Evolutionary conservation across 129 eudicot species (phyloP), one percentile per base, ranked within the genome.

Genomic region (Flaveria ramosissima): DNA sequence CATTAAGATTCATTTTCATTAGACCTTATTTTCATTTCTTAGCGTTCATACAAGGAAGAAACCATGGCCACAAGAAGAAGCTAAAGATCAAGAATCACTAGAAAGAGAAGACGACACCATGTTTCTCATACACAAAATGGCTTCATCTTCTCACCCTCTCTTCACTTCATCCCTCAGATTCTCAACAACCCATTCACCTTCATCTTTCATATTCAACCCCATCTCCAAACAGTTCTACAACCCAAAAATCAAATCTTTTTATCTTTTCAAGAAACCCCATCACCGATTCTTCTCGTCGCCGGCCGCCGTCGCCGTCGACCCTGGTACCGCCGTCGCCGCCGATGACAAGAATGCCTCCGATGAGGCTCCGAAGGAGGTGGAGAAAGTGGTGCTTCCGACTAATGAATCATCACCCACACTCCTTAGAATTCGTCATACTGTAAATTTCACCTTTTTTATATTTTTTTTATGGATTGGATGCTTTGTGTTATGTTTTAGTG

Each of bases 341-440:
- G 56, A 30, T 55, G 78, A 36, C 36, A 61, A 57, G 1, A 68
- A 39, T 19, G 51, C 42, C 56, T 19, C 69, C 52, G 79, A 71
- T 11, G 84, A 83, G 17, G 78, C 17, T 21, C 42, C 73, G n/a
- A 71, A 71, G 48, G 65, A 74, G 21, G 76, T 69, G 53, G 90
- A 83, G 39, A 87, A 43, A 83, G 63, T 91, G 1, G 90, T 86
- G 11, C 96, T 95, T 63, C 99, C 99, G 2, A 91, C 96, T 4
- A 91, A 91, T 77, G 82, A 91, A 23, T 95, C 97, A 9, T 95
- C 99, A 10, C 83, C 78, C 53, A 59, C 62, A 53, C 97, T 95
- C 66, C 88, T 95, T 36, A 81, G 87, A 70, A 89, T 95, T 78
- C 99, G 99, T 68, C 99, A 95, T 80, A 89, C 99, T 23, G 99